phyloP scores from a whole-genome alignment of 495 filamentous ascomycete species.

The Hypoxylon subgilvum region DNA sequence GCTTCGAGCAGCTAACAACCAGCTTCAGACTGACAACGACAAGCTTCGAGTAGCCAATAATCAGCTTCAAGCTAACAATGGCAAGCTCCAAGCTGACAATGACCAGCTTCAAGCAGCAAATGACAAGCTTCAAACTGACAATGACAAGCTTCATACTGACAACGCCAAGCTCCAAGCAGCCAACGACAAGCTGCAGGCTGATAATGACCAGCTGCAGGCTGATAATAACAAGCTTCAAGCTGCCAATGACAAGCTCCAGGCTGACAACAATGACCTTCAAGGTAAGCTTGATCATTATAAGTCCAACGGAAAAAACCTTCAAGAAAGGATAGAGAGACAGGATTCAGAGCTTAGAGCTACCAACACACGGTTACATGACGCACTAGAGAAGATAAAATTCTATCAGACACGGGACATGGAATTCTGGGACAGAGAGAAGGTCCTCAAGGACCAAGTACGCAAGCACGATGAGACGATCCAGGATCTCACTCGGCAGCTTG shows the following conservation, averaged over 20 bases:
- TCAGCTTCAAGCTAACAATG: background rate
- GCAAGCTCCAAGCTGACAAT: background rate
- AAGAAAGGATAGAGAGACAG: background rate
- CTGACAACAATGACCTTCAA: background rate
- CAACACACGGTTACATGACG: background rate
- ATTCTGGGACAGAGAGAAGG: too few relatives aligned
- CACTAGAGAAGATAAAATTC: too few relatives aligned
- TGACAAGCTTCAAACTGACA: background rate
- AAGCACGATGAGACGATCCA: background rate
- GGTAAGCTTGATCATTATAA: background rate
- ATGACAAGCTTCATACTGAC: too few relatives aligned
- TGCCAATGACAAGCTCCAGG: background rate
- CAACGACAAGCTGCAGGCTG: background rate
- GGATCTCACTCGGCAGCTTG: background rate
- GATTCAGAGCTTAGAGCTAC: background rate
- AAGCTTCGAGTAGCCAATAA: too few relatives aligned
- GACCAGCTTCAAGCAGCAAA: background rate
- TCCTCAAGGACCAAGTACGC: background rate
- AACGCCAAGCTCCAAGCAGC: background rate
- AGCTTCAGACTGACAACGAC: background rate
- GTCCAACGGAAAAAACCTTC: background rate
- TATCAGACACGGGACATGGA: too few relatives aligned
- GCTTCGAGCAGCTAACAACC: background rate
- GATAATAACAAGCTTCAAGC: background rate
- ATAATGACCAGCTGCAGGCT: too few relatives aligned